Evolutionary conservation across 2,329 filamentous ascomycete species (phyloP).

Genomic region (Drechslera avenae): DNA sequence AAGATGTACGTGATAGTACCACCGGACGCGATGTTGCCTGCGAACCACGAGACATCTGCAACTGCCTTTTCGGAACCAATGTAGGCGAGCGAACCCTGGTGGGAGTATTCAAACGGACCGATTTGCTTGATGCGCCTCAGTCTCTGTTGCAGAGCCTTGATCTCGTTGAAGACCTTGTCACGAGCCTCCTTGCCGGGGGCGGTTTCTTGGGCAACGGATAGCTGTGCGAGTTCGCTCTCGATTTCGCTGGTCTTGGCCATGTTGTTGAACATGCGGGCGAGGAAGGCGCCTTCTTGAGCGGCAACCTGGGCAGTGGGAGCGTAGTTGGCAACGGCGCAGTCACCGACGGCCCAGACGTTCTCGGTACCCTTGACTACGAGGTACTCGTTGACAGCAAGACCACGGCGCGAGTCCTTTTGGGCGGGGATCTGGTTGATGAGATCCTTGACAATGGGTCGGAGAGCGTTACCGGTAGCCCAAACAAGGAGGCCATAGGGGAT

Average conservation of each 20-base stretch:
- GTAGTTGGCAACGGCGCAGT: slow-evolving; percentile 97
- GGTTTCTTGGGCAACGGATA: slow-evolving; percentile 66
- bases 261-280: slow-evolving; percentile 96
- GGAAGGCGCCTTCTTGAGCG: slow-evolving; percentile 91
- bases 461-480: slow-evolving; percentile 96
- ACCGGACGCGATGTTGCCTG: slow-evolving; percentile 92
- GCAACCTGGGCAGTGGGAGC: slow-evolving; percentile 97
- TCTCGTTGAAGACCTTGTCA: slow-evolving; percentile 69
- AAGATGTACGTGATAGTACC: slow-evolving; percentile 96
- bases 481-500: slow-evolving; percentile 96
- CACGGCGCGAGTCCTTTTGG: slow-evolving; percentile 92
- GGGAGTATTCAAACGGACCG: slow-evolving; percentile 97
- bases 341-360: slow-evolving; percentile 97
- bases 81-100: slow-evolving; percentile 95
- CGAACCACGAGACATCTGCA: slow-evolving; percentile 95
- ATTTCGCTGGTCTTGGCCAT: slow-evolving; percentile 93
- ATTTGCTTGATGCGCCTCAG: slow-evolving; percentile 89
- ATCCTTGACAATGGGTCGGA: slow-evolving; percentile 87
- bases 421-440: slow-evolving; percentile 91
- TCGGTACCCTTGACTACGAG: slow-evolving; percentile 96
- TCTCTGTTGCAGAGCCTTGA: slow-evolving; percentile 84
- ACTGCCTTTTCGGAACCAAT: slow-evolving; percentile 98
- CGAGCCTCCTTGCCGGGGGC: slow-evolving; percentile 69
- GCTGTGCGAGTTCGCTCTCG: slow-evolving; percentile 73
- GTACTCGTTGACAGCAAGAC: slow-evolving; percentile 97